A percentile compares a stretch with the other conserved stretches of the same genome.
phyloP scores from a whole-genome alignment of 306 rosid genomes.

The Sphenostylis stenocarpa region DNA sequence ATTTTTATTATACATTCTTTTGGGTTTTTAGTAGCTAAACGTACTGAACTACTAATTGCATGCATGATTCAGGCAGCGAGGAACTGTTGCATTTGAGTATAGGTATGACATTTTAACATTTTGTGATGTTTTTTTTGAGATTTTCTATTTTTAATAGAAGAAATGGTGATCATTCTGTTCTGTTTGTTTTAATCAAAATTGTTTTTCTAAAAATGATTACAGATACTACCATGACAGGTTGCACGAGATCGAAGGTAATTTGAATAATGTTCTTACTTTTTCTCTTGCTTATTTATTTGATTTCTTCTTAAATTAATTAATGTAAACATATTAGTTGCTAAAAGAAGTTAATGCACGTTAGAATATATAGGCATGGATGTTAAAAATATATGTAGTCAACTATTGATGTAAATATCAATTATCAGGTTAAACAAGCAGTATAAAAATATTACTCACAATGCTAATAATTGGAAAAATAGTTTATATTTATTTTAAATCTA shows the following conservation, averaged over 20 bases:
- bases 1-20: neutral
- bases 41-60: constrained; percentile 19
- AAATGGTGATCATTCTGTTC: constrained; percentile 7
- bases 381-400: too few species aligned
- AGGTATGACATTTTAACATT: constrained; percentile 39
- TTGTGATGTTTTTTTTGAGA: neutral
- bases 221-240: constrained; percentile 67
- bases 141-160: constrained; percentile 3
- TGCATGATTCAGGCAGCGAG: constrained; percentile 69
- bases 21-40: neutral
- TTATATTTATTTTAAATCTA: too few species aligned
- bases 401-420: too few species aligned
- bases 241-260: constrained; percentile 75
- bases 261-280: constrained; percentile 10
- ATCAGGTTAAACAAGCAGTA: too few species aligned
- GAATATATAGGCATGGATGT: neutral
- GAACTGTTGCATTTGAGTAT: constrained; percentile 69
- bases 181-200: constrained; percentile 15
- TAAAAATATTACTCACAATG: too few species aligned
- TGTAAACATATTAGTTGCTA: neutral
- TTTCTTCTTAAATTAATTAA: neutral
- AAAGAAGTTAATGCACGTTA: neutral
- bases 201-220: constrained; percentile 14
- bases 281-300: neutral
- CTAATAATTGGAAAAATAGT: too few species aligned